phyloP scores from a whole-genome alignment of 306 rosid genomes.

The Cicer pinnatifidum region DNA sequence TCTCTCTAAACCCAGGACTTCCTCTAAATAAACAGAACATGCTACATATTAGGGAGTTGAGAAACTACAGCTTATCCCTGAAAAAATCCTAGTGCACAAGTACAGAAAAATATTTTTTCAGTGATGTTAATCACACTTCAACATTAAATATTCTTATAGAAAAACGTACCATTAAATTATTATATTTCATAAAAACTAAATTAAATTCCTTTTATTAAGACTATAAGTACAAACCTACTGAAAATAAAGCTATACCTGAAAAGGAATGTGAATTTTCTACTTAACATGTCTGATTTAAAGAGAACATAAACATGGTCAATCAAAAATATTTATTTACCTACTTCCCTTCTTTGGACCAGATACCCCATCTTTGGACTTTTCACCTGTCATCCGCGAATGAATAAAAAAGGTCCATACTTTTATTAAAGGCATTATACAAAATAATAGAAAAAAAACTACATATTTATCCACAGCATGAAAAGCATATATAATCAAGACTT shows the following conservation, averaged over 20 bases:
- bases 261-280: conserved; percentile 48
- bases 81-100: conserved; percentile 17
- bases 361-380: conserved; percentile 99
- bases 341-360: conserved; percentile 99
- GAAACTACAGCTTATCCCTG: conserved; percentile 24
- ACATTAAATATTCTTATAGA: conserved; percentile 9
- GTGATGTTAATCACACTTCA: not conserved
- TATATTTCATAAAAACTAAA: conserved; percentile 34
- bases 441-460: conserved; percentile 61
- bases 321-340: conserved; percentile 99
- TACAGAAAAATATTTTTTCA: conserved; percentile 3
- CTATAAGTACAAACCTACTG: conserved; percentile 43
- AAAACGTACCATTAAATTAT: conserved; percentile 21
- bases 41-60: conserved; percentile 22
- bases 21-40: conserved; percentile 15
- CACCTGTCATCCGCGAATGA: conserved; percentile 99
- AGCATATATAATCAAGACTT: conserved; percentile 49
- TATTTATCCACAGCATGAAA: conserved; percentile 66
- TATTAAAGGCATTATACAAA: conserved; percentile 80
- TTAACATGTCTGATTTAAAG: conserved; percentile 61
- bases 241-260: conserved; percentile 53
- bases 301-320: conserved; percentile 78
- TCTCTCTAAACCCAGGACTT: conserved; percentile 24
- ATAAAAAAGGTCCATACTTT: conserved; percentile 97
- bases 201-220: conserved; percentile 25